Evolutionary conservation across 352 stramenopile species (phyloP).

Genomic region (Lagenidium sp.): DNA sequence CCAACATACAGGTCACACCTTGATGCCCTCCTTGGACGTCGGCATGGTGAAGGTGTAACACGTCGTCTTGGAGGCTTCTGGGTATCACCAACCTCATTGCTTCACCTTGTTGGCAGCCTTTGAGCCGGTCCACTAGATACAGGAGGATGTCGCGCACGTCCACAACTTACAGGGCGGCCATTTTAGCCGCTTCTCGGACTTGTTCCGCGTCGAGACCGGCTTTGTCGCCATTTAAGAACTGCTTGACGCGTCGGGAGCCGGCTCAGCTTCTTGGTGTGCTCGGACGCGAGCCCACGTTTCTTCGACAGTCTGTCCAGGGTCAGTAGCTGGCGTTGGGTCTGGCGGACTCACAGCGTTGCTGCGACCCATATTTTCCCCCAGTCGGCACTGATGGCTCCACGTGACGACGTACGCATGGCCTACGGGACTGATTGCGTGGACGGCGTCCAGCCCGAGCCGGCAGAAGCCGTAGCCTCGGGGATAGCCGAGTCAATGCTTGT

Average conservation of each 20-base stretch:
- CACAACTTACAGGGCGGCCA: conserved; percentile 6
- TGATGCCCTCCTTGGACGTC: conserved; percentile 9
- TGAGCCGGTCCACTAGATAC: background rate
- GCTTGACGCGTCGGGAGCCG: background rate
- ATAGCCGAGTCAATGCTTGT: too few relatives aligned
- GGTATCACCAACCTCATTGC: conserved; percentile 6
- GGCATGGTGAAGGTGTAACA: conserved; percentile 5
- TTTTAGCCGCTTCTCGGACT: conserved; percentile 1
- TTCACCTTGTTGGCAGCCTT: background rate
- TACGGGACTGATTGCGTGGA: too few relatives aligned
- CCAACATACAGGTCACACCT: conserved; percentile 7
- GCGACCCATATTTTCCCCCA: too few relatives aligned
- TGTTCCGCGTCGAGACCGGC: background rate
- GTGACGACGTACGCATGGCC: too few relatives aligned
- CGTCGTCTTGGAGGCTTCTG: background rate
- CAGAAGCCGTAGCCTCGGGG: too few relatives aligned
- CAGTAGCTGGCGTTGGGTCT: too few relatives aligned
- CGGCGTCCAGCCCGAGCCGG: too few relatives aligned
- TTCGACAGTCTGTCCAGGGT: too few relatives aligned
- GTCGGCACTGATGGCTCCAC: too few relatives aligned
- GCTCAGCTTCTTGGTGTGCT: too few relatives aligned
- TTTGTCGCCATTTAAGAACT: background rate
- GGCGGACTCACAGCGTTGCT: too few relatives aligned
- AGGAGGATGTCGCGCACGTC: conserved; percentile 1
- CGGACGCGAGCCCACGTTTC: too few relatives aligned